Evolutionary conservation across 306 rosid species (phyloP).

Genomic region (Hippophae rhamnoides): DNA sequence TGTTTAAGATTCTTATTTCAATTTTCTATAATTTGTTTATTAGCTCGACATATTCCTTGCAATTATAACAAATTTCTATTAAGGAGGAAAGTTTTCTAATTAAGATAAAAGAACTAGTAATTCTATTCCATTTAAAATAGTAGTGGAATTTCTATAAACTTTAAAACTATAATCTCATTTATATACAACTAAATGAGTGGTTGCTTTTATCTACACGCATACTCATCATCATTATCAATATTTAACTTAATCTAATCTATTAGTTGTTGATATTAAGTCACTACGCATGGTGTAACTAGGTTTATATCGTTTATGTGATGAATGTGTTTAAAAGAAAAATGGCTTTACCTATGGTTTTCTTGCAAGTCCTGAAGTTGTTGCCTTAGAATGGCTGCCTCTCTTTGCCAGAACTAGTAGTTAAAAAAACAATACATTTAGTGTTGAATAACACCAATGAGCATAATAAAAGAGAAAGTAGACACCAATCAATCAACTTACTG

Average conservation of each 20-base stretch:
- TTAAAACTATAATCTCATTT: too few species aligned
- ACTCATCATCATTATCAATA: not conserved
- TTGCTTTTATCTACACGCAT: too few species aligned
- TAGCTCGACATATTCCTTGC: too few species aligned
- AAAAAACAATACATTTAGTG: constrained; percentile 5
- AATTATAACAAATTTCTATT: too few species aligned
- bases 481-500: not conserved
- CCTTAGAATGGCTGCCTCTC: constrained; percentile 74
- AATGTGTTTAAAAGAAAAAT: constrained; percentile 1
- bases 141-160: too few species aligned
- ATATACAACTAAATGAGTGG: too few species aligned
- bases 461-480: not conserved
- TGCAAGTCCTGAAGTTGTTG: constrained; percentile 71
- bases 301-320: not conserved
- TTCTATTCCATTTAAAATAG: too few species aligned
- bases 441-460: constrained; percentile 2
- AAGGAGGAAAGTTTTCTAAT: too few species aligned
- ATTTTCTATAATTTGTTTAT: too few species aligned
- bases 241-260: not conserved
- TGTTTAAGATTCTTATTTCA: too few species aligned
- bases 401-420: constrained; percentile 70
- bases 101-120: too few species aligned
- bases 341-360: constrained; percentile 64
- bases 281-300: too few species aligned
- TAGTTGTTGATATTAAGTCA: not conserved